phyloP scores from a whole-genome alignment of 139 green algal genomes.

The Chlorella ohadii region DNA sequence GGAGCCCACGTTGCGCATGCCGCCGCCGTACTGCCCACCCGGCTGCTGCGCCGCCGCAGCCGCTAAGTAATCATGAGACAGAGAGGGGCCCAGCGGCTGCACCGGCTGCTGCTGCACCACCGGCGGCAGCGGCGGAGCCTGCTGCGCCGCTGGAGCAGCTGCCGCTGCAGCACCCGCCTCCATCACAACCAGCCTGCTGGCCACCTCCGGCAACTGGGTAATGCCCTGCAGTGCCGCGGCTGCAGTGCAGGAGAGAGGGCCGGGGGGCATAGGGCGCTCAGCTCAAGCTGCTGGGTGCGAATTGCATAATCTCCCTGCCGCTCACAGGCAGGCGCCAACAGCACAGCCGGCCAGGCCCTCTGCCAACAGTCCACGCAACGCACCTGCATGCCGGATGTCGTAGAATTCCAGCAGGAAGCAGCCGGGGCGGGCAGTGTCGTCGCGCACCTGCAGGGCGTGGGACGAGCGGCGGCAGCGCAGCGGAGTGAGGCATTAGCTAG shows the following conservation, averaged over 20 bases:
- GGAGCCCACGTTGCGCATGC: slow-evolving; percentile 25
- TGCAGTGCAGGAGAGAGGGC: neutral
- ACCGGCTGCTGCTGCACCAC: slow-evolving; percentile 9
- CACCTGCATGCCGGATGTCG: slow-evolving; percentile 65
- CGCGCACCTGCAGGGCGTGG: too few species aligned
- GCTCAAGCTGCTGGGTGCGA: too few species aligned
- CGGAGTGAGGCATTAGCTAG: too few species aligned
- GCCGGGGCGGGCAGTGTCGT: slow-evolving; percentile 22
- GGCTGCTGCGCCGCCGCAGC: neutral
- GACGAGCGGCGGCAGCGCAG: too few species aligned
- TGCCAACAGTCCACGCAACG: neutral
- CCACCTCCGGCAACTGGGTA: slow-evolving; percentile 12
- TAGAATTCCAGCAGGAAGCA: slow-evolving; percentile 89
- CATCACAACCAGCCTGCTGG: slow-evolving; percentile 31
- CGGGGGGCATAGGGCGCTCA: neutral
- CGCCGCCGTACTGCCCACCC: neutral
- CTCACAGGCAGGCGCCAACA: too few species aligned
- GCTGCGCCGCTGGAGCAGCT: neutral
- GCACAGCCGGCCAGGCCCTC: too few species aligned
- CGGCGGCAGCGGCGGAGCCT: neutral
- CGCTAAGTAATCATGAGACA: slow-evolving; percentile 11
- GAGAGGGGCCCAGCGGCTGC: neutral
- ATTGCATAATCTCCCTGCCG: too few species aligned
- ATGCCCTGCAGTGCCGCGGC: slow-evolving; percentile 36
- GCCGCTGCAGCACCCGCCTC: neutral